Conservation (phyloP, 345 rosid genomes). For the Hypericum androsaemum region DNA sequence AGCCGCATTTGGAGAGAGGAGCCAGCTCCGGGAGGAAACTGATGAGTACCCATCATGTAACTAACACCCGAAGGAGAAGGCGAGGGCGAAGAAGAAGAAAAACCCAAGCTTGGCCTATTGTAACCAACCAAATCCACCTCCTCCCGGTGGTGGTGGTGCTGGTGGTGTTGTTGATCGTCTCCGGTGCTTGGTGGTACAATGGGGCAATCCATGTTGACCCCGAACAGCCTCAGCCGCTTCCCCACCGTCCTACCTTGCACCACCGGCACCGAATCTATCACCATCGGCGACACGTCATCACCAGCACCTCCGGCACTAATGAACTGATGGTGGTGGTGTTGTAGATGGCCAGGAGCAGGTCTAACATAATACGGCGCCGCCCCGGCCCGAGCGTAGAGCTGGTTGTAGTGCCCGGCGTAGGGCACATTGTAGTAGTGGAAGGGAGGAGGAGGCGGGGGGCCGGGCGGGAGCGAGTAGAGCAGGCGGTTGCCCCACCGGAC, state of each 20-base stretch:
- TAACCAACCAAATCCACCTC: constrained; percentile 18
- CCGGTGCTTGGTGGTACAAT: neutral
- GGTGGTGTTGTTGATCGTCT: constrained; percentile 19
- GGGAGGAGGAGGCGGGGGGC: constrained; percentile 12
- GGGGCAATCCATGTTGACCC: constrained; percentile 41
- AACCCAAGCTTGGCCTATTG: no score
- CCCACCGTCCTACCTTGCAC: constrained; percentile 23
- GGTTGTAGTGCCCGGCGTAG: constrained; percentile 52
- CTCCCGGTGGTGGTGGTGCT: constrained; percentile 4
- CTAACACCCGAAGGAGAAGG: no score
- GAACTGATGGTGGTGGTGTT: neutral
- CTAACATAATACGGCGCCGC: constrained; percentile 33
- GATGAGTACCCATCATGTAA: no score
- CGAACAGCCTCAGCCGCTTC: constrained; percentile 53
- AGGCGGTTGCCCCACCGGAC: no score
- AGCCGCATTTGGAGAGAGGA: constrained; percentile 14
- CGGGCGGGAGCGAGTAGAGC: constrained; percentile 28
- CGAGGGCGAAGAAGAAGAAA: no score
- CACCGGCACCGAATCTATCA: constrained; percentile 54
- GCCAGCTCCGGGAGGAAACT: no score
- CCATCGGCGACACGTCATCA: constrained; percentile 22
- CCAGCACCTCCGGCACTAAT: constrained; percentile 11
- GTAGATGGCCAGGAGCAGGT: constrained; percentile 34
- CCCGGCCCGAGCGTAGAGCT: constrained; percentile 28
- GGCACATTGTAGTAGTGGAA: constrained; percentile 6